Percentiles rank a stretch among this genome's conserved stretches.
Evolutionary conservation across 345 rosid genomes (phyloP).

Genomic region (Arabidopsis arenosa): DNA sequence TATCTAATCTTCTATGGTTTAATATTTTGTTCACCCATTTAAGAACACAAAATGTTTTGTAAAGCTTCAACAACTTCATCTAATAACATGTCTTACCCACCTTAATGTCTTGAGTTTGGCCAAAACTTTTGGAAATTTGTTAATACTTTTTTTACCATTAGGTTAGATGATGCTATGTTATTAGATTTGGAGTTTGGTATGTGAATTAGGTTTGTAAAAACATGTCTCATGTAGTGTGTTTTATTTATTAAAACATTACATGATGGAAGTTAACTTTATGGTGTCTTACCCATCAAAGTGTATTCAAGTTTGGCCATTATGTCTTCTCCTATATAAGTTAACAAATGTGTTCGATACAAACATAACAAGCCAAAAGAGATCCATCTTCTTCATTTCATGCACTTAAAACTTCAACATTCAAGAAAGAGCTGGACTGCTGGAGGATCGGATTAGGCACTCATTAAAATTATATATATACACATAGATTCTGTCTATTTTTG

Average conservation of each 20-base stretch:
- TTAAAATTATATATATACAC: neutral
- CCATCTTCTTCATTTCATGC: neutral
- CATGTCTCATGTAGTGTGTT: neutral
- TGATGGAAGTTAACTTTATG: neutral
- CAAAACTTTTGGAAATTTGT: no score
- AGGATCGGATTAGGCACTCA: no score
- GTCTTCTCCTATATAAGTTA: neutral
- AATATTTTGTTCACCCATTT: no score
- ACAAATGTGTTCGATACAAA: neutral
- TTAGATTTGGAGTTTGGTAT: neutral
- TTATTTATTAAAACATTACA: neutral
- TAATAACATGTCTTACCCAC: no score
- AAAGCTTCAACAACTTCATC: no score
- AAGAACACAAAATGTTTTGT: no score
- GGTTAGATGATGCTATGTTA: neutral
- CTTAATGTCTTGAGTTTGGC: no score
- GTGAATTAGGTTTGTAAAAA: neutral
- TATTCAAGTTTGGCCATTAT: neutral
- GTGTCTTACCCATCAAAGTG: neutral
- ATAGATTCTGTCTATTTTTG: conserved; percentile 7
- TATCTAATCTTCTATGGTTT: no score
- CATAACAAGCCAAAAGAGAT: neutral
- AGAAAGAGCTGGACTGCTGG: no score
- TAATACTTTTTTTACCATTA: no score
- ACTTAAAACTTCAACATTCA: no score